Evolutionary conservation across 2,329 filamentous ascomycete genomes (phyloP).

Genomic region (Calonectria hongkongensis): DNA sequence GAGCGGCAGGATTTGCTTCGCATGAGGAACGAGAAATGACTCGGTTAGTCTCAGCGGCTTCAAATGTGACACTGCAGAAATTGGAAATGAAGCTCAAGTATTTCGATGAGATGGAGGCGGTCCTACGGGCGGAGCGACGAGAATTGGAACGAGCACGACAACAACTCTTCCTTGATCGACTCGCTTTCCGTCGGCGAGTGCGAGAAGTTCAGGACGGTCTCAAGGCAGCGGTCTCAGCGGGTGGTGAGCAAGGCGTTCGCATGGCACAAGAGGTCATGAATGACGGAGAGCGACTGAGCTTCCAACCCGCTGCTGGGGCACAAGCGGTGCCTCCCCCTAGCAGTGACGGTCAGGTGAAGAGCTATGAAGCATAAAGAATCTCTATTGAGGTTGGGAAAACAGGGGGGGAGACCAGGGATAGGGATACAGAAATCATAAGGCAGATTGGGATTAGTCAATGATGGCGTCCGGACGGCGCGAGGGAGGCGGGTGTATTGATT

Average conservation of each 20-base stretch:
- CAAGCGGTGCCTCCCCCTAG: conserved; percentile 73
- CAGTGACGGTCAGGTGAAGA: conserved; percentile 74
- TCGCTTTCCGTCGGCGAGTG: conserved; percentile 92
- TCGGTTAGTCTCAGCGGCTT: conserved; percentile 90
- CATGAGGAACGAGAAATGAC: conserved; percentile 99
- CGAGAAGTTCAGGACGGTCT: conserved; percentile 87
- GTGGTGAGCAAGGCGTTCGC: conserved; percentile 70
- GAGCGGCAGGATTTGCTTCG: conserved; percentile 90
- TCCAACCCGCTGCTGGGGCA: conserved; percentile 67
- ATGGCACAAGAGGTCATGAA: conserved; percentile 67
- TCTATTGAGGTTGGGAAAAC: conserved; percentile 12
- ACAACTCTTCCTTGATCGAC: conserved; percentile 92
- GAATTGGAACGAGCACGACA: conserved; percentile 95
- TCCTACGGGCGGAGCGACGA: conserved; percentile 92
- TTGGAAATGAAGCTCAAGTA: conserved; percentile 96
- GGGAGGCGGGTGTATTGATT: conserved; percentile 41
- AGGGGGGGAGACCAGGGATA: conserved; percentile 15
- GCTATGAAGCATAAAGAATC: conserved; percentile 69
- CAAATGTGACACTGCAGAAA: conserved; percentile 96
- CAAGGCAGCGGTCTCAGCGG: conserved; percentile 69
- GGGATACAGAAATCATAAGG: conserved; percentile 27
- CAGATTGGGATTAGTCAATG: conserved; percentile 46
- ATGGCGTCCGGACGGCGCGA: conserved; percentile 48
- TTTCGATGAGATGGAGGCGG: conserved; percentile 96
- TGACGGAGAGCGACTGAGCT: conserved; percentile 73